Conservation (phyloP, 306 rosid species). For the Alnus glutinosa region DNA sequence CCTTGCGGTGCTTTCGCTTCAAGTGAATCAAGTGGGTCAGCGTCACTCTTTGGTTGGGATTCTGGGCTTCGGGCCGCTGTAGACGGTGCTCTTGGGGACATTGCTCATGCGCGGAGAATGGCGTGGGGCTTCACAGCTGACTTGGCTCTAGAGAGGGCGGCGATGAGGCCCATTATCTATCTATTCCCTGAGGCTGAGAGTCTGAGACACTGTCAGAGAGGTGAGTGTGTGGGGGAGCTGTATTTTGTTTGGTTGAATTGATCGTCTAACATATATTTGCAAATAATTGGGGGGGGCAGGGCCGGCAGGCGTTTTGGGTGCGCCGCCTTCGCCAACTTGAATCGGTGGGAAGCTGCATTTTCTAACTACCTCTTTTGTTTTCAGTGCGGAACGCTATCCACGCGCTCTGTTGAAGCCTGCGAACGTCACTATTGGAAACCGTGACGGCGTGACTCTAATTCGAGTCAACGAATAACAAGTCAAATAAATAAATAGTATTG, state of each 20-base stretch:
- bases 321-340: conserved; percentile 16
- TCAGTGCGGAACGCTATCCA: neutral
- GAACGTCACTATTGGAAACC: neutral
- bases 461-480: no score
- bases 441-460: no score
- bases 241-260: neutral
- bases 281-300: neutral
- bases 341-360: neutral
- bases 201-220: neutral
- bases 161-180: conserved; percentile 27
- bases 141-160: conserved; percentile 26
- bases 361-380: neutral
- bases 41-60: conserved; percentile 57
- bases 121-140: neutral
- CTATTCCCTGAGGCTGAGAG: neutral
- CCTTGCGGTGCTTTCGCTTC: conserved; percentile 51
- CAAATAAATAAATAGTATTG: no score
- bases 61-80: conserved; percentile 70
- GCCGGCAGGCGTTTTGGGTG: conserved; percentile 11
- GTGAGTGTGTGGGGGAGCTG: neutral
- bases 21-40: conserved; percentile 51
- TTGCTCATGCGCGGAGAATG: conserved; percentile 64
- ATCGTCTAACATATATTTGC: neutral
- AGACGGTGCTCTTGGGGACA: conserved; percentile 74
- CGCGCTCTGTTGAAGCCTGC: neutral